A percentile compares a stretch with the other conserved stretches of the same genome.
These are phyloP conservation scores for Agrocybe pediades DNA, from an alignment of 768 basidiomycete species.

Conservation along the genomic window DNA sequence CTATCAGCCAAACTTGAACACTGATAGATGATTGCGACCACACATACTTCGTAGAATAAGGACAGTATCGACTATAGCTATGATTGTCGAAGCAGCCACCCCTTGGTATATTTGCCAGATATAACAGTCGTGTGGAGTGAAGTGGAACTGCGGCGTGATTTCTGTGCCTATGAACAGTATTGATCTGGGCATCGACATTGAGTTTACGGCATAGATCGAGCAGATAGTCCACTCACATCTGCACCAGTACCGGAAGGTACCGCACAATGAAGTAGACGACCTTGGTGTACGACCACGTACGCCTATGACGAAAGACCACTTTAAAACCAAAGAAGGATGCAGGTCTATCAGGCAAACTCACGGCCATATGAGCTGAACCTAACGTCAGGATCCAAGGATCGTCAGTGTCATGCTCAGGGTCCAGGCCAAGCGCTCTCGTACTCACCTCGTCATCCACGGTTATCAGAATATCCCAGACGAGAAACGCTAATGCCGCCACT, in stretches of 20 bases:
- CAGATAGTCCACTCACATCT: slow-evolving; percentile 28
- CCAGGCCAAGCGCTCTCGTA: not conserved
- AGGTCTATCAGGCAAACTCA: slow-evolving; percentile 21
- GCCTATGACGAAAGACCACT: no score
- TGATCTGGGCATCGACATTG: slow-evolving; percentile 21
- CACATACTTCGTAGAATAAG: slow-evolving; percentile 40
- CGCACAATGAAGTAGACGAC: slow-evolving; percentile 36
- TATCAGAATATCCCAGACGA: slow-evolving; percentile 42
- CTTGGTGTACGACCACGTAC: slow-evolving; percentile 36
- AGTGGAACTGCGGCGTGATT: slow-evolving; percentile 34
- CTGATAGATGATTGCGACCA: no score
- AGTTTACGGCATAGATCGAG: not conserved
- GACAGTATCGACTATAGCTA: slow-evolving; percentile 36
- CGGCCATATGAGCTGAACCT: slow-evolving; percentile 45
- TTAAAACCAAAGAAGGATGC: no score
- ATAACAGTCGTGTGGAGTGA: slow-evolving; percentile 41
- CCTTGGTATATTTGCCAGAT: slow-evolving; percentile 48
- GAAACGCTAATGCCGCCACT: slow-evolving; percentile 39
- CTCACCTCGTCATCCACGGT: slow-evolving; percentile 42
- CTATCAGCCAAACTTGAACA: not conserved
- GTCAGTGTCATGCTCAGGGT: not conserved
- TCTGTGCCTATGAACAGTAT: slow-evolving; percentile 36
- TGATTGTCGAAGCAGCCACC: slow-evolving; percentile 28
- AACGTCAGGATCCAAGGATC: not conserved
- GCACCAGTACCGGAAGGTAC: slow-evolving; percentile 36